Conservation (phyloP, 2,329 filamentous ascomycete genomes). For the Emergomyces pasteurianus region DNA sequence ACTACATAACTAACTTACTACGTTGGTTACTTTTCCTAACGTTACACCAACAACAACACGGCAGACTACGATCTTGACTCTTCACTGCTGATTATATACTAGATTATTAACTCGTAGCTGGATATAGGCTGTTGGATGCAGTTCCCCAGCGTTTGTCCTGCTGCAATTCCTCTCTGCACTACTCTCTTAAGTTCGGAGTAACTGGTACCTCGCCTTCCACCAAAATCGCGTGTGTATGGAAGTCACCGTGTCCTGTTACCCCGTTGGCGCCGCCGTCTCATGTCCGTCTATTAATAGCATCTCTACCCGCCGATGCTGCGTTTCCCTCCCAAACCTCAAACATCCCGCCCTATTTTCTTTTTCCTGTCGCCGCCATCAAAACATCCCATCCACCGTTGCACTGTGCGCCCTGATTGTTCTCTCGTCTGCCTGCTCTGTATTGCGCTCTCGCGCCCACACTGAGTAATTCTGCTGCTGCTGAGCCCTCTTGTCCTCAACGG, state of each 20-base stretch:
- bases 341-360: conserved; percentile 3
- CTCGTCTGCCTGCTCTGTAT: background rate
- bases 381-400: background rate
- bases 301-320: background rate
- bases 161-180: no score
- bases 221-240: background rate
- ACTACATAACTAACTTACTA: no score
- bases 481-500: background rate
- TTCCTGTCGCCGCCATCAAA: background rate
- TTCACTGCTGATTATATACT: no score
- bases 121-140: no score
- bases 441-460: background rate
- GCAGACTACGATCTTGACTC: no score
- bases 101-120: no score
- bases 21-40: no score
- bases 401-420: background rate
- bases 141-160: no score
- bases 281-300: background rate
- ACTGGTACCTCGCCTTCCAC: background rate
- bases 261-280: background rate
- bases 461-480: background rate
- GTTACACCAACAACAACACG: no score
- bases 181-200: background rate
- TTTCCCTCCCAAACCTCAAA: background rate
- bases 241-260: background rate